A percentile compares a stretch with the other conserved stretches of the same genome.
Evolutionary conservation across 495 filamentous ascomycete species (phyloP).

Genomic region (Neurospora sp.): DNA sequence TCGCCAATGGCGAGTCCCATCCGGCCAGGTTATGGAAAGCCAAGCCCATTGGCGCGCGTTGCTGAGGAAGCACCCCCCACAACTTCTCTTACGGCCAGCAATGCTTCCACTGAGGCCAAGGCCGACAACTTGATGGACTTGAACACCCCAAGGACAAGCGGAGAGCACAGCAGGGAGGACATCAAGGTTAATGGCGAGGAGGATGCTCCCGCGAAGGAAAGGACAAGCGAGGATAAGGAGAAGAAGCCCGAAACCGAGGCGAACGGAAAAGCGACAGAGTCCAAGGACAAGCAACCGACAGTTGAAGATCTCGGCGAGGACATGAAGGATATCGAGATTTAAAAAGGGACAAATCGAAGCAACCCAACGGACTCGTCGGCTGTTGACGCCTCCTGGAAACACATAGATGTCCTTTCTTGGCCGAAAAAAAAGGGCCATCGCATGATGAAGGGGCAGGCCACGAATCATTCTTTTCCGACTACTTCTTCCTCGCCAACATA

Average conservation of each 20-base stretch:
- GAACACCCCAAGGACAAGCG: slow-evolving; percentile 39
- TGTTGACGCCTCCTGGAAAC: neutral
- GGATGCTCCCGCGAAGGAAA: slow-evolving; percentile 12
- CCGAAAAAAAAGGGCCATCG: neutral
- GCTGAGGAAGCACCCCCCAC: slow-evolving; percentile 32
- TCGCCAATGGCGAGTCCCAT: slow-evolving; percentile 45
- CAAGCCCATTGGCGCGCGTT: slow-evolving; percentile 43
- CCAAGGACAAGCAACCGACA: slow-evolving; percentile 24
- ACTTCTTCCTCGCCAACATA: neutral
- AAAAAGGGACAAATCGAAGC: slow-evolving; percentile 1
- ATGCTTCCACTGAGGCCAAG: slow-evolving; percentile 5
- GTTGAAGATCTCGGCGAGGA: slow-evolving; percentile 28
- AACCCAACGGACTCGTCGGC: neutral
- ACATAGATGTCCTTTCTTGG: neutral
- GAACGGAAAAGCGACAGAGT: slow-evolving; percentile 11
- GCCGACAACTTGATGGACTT: slow-evolving; percentile 31
- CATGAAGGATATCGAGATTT: slow-evolving; percentile 54
- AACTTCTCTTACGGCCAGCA: slow-evolving; percentile 10
- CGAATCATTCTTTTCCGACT: neutral
- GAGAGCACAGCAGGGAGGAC: slow-evolving; percentile 32
- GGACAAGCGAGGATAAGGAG: slow-evolving; percentile 9
- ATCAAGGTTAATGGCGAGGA: slow-evolving; percentile 19
- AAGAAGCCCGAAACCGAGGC: slow-evolving; percentile 7
- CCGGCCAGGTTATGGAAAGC: slow-evolving; percentile 38
- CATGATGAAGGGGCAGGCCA: neutral